These are phyloP conservation scores for Quercus ilex DNA, from an alignment of 306 rosid species.

Conservation along the genomic window DNA sequence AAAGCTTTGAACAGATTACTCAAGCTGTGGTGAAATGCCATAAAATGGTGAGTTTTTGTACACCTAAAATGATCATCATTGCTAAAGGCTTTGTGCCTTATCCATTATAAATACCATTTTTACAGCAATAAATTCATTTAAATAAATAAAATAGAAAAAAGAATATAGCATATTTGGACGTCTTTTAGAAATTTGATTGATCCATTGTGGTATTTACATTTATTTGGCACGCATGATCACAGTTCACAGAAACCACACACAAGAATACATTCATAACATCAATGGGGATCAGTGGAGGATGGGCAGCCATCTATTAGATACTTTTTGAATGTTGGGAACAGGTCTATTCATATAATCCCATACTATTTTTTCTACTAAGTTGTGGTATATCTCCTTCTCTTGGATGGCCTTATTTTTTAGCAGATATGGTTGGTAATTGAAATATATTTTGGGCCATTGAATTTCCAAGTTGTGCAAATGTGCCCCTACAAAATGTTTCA, in stretches of 20 bases:
- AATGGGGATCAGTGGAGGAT: background rate
- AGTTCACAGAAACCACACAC: background rate
- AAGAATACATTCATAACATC: background rate
- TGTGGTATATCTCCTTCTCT: background rate
- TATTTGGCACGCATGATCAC: background rate
- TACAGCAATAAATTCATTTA: background rate
- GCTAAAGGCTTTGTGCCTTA: background rate
- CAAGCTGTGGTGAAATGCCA: slow-evolving; percentile 67
- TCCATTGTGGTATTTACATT: background rate
- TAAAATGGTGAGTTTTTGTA: slow-evolving; percentile 62
- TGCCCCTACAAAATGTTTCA: background rate
- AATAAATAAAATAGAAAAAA: background rate
- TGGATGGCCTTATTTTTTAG: background rate
- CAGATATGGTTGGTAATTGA: background rate
- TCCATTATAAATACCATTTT: background rate
- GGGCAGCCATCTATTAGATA: background rate
- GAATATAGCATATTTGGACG: background rate
- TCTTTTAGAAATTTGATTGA: background rate
- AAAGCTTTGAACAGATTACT: slow-evolving; percentile 62
- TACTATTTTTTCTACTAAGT: background rate
- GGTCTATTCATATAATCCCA: background rate
- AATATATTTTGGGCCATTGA: background rate
- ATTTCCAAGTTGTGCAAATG: background rate
- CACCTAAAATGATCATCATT: background rate
- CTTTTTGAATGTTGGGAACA: background rate